Evolutionary conservation across 768 basidiomycete species (phyloP).

Genomic region (Rickenella mellea): DNA sequence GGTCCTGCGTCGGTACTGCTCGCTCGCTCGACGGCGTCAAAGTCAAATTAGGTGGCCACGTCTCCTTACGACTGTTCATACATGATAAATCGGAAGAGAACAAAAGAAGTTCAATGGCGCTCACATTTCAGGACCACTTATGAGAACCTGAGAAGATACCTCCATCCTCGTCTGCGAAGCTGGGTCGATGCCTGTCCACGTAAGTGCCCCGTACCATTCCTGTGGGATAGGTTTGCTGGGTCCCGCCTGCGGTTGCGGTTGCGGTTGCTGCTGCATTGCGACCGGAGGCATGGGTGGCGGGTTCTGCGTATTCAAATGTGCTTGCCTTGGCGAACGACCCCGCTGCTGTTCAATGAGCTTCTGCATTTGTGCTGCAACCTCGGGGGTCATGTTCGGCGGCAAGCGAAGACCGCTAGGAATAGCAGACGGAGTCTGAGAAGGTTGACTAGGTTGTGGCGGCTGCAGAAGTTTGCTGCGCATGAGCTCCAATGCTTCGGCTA

Average conservation of each 20-base stretch:
- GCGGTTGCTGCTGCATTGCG: neutral
- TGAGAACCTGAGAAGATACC: neutral
- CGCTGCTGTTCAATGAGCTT: slow-evolving; percentile 39
- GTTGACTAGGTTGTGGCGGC: neutral
- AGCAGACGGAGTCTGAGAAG: neutral
- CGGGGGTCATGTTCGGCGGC: neutral
- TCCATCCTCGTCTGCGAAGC: slow-evolving; percentile 29
- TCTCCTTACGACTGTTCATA: slow-evolving; percentile 3
- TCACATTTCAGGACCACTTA: neutral
- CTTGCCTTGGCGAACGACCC: neutral
- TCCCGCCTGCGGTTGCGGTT: slow-evolving; percentile 1
- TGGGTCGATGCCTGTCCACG: slow-evolving; percentile 31
- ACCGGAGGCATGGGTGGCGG: neutral
- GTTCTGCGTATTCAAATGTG: neutral
- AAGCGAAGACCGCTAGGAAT: neutral
- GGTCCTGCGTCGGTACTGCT: neutral
- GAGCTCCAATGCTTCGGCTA: neutral
- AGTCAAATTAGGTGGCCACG: slow-evolving; percentile 6
- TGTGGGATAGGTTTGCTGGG: slow-evolving; percentile 1
- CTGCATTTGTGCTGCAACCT: slow-evolving; percentile 33
- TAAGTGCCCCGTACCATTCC: slow-evolving; percentile 41
- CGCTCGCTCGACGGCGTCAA: slow-evolving; percentile 3
- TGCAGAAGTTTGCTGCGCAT: neutral
- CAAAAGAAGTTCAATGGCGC: neutral
- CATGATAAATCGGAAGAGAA: neutral